phyloP scores from a whole-genome alignment of 176 grass and related monocot genomes.

The Thinopyrum elongatum region DNA sequence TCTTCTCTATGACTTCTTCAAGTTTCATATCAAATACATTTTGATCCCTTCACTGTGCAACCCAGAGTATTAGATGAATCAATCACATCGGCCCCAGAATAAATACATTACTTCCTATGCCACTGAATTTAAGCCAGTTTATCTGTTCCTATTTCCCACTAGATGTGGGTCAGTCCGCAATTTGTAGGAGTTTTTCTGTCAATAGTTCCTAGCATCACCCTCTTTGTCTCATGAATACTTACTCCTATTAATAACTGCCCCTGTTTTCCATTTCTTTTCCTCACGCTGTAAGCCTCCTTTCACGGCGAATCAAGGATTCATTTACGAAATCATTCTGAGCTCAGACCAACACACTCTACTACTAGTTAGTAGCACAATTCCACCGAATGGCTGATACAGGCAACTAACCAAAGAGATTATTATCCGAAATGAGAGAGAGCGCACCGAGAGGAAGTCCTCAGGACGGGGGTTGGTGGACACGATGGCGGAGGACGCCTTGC shows the following conservation, averaged over 20 bases:
- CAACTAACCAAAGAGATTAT: neutral
- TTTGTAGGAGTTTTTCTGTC: neutral
- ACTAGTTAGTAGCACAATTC: neutral
- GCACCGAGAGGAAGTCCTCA: constrained; percentile 66
- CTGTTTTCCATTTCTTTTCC: neutral
- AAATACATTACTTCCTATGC: neutral
- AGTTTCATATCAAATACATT: constrained; percentile 4
- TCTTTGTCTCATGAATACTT: neutral
- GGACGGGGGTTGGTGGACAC: constrained; percentile 56
- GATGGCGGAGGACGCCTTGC: constrained; percentile 67
- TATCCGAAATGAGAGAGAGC: constrained; percentile 2
- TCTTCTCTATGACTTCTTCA: neutral
- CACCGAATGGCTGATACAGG: neutral
- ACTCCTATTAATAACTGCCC: neutral
- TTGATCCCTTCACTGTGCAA: neutral
- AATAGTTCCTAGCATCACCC: neutral
- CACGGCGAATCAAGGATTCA: neutral
- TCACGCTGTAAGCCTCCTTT: neutral
- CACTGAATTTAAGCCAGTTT: neutral
- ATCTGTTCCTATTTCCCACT: neutral
- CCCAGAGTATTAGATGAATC: neutral
- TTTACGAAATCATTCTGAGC: neutral
- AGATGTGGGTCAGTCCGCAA: neutral
- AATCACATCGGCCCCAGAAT: neutral
- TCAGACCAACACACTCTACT: neutral